Percentiles rank a stretch among this genome's conserved stretches.
Conservation (phyloP, 371 early-diverging fungal genomes). For the Syncephalastrum sp. region DNA sequence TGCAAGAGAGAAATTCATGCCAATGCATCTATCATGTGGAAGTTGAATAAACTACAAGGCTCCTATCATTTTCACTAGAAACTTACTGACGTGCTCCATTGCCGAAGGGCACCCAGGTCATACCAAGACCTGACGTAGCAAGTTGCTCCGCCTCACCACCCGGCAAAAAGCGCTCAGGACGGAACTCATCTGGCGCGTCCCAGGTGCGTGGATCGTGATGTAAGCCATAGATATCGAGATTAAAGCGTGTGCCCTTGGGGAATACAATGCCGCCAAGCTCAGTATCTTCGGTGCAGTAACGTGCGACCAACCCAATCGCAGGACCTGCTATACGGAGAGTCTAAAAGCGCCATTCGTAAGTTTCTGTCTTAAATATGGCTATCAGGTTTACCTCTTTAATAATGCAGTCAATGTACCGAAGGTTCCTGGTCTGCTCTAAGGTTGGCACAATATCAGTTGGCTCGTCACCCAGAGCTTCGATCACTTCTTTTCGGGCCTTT, state of each 20-base stretch:
- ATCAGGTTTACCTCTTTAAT: conserved; percentile 23
- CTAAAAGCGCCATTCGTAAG: conserved; percentile 4
- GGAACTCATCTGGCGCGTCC: conserved; percentile 22
- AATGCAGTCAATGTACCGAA: conserved; percentile 15
- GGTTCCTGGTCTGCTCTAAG: conserved; percentile 12
- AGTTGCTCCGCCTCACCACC: conserved; percentile 17
- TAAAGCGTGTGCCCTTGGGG: conserved; percentile 18
- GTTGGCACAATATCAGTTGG: conserved; percentile 16
- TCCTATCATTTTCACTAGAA: not conserved
- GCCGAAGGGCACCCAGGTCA: conserved; percentile 10
- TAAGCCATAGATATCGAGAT: conserved; percentile 16
- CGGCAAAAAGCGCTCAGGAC: conserved; percentile 24
- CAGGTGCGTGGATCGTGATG: conserved; percentile 20
- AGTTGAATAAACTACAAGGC: not conserved
- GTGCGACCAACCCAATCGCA: conserved; percentile 10
- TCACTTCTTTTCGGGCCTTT: conserved; percentile 27
- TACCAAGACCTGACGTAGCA: conserved; percentile 5
- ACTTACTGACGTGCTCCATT: conserved; percentile 14
- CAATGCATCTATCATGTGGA: not conserved
- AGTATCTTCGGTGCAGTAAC: conserved; percentile 10
- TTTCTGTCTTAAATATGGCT: conserved; percentile 7
- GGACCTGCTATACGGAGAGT: conserved; percentile 13
- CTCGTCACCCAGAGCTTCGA: conserved; percentile 19
- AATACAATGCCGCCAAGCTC: conserved; percentile 13
- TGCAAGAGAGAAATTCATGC: not conserved